Evolutionary conservation across 202 grass and related monocot species (phyloP).

Genomic region (Eragrostis tef): DNA sequence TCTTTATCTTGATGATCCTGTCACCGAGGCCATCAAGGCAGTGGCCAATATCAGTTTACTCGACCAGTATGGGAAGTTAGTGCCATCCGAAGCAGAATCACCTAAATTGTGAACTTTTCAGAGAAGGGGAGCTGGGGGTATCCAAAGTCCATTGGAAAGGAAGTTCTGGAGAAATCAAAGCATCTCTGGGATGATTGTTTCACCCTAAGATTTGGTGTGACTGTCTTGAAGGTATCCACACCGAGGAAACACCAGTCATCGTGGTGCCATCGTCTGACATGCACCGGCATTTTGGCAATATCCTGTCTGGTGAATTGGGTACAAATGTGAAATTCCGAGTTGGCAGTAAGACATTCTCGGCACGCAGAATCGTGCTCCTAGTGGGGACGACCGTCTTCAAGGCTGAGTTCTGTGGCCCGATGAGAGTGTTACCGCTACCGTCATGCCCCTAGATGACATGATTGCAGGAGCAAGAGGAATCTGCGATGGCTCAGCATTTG

Average conservation of each 20-base stretch:
- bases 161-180: no score
- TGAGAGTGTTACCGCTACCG: no score
- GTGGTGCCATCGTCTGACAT: neutral
- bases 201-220: neutral
- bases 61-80: neutral
- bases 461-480: neutral
- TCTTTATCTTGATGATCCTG: no score
- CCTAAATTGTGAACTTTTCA: neutral
- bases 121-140: no score
- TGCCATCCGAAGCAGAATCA: neutral
- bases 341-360: slow-evolving; percentile 37
- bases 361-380: slow-evolving; percentile 15
- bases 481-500: slow-evolving; percentile 15
- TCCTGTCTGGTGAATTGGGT: slow-evolving; percentile 28
- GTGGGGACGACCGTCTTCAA: slow-evolving; percentile 41
- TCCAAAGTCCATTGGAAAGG: no score
- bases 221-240: no score
- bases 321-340: slow-evolving; percentile 38
- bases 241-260: no score
- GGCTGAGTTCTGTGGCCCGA: neutral
- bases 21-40: no score
- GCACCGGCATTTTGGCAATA: neutral
- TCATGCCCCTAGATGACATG: no score
- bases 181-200: neutral
- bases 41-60: neutral